Conservation (phyloP, 2,329 filamentous ascomycete genomes). For the Fusarium metavorans region DNA sequence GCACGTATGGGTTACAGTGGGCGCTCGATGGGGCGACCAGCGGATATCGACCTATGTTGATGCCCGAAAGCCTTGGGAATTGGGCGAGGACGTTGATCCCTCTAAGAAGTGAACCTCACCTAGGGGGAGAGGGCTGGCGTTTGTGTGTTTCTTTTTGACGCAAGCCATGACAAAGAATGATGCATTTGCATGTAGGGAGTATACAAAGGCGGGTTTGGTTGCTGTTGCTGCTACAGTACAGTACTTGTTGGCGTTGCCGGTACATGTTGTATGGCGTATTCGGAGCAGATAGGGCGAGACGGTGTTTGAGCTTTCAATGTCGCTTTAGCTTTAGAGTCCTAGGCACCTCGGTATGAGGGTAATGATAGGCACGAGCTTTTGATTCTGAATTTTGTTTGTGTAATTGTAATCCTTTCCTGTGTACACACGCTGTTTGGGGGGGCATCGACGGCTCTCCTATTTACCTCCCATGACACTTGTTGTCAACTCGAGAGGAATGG, state of each 20-base stretch:
- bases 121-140: slow-evolving; percentile 39
- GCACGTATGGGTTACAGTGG: slow-evolving; percentile 77
- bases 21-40: slow-evolving; percentile 71
- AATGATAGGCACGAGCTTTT: slow-evolving; percentile 15
- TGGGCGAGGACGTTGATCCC: slow-evolving; percentile 65
- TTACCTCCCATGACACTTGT: too few relatives aligned
- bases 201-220: slow-evolving; percentile 36
- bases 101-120: slow-evolving; percentile 42
- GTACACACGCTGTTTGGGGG: neutral
- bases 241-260: slow-evolving; percentile 35
- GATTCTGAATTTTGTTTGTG: neutral
- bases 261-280: slow-evolving; percentile 38
- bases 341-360: slow-evolving; percentile 8
- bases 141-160: slow-evolving; percentile 36
- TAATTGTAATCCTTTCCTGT: neutral
- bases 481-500: too few relatives aligned
- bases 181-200: slow-evolving; percentile 41
- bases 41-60: slow-evolving; percentile 68
- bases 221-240: slow-evolving; percentile 22
- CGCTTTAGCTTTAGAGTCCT: slow-evolving; percentile 16
- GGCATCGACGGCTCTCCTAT: too few relatives aligned
- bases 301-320: slow-evolving; percentile 3
- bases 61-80: slow-evolving; percentile 63
- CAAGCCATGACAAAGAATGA: slow-evolving; percentile 44
- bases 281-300: slow-evolving; percentile 16